A percentile compares a stretch with the other conserved stretches of the same genome.
phyloP scores from a whole-genome alignment of 2,329 filamentous ascomycete species.

The Claviceps sp. region DNA sequence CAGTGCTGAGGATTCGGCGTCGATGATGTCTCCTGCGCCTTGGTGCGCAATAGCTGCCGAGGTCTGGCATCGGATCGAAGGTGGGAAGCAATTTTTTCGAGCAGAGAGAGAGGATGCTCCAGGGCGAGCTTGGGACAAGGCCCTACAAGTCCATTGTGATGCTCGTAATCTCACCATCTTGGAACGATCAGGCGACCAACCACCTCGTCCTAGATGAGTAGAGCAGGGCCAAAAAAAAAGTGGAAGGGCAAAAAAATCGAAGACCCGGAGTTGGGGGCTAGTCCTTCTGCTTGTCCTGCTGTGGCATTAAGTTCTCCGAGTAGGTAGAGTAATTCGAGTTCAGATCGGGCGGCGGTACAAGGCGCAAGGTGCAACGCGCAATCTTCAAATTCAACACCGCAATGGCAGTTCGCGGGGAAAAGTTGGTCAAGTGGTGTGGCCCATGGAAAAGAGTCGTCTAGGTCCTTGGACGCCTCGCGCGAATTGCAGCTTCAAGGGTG shows the following conservation, averaged over 20 bases:
- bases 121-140: conserved; percentile 24
- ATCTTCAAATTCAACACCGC: not conserved
- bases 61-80: conserved; percentile 19
- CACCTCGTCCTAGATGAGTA: not conserved
- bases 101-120: conserved; percentile 11
- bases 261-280: not conserved
- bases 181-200: not conserved
- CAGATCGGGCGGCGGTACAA: not conserved
- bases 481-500: too few species aligned
- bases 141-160: conserved; percentile 25
- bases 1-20: conserved; percentile 9
- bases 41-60: conserved; percentile 15
- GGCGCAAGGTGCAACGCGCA: not conserved
- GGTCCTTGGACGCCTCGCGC: too few species aligned
- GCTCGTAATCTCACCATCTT: conserved; percentile 30
- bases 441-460: too few species aligned
- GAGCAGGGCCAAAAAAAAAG: not conserved
- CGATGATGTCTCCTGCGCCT: conserved; percentile 9
- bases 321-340: not conserved
- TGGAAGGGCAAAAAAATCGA: not conserved
- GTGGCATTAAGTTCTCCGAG: not conserved
- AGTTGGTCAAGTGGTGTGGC: conserved; percentile 1
- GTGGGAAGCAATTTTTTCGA: conserved; percentile 14
- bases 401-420: conserved; percentile 4
- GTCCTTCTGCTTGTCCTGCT: not conserved